phyloP scores from a whole-genome alignment of 176 grass and related monocot genomes.

The Oryza glumipatula region DNA sequence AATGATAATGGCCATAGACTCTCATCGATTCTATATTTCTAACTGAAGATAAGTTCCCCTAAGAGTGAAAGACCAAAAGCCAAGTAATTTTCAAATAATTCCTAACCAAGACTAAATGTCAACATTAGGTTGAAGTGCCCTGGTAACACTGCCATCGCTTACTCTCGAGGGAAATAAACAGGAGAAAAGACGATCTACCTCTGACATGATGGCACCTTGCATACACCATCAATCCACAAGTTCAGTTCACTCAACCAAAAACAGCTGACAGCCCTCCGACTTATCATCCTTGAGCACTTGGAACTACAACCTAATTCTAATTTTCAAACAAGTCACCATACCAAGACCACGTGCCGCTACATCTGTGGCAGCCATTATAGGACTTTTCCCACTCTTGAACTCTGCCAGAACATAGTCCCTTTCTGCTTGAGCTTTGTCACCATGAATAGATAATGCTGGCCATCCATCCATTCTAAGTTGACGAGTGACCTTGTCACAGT shows the following conservation, averaged over 20 bases:
- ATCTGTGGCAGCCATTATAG: conserved; percentile 98
- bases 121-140: conserved; percentile 44
- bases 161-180: conserved; percentile 70
- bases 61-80: neutral
- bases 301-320: conserved; percentile 63
- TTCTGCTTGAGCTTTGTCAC: conserved; percentile 95
- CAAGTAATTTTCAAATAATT: neutral
- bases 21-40: conserved; percentile 8
- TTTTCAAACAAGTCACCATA: conserved; percentile 86
- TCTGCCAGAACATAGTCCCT: conserved; percentile 94
- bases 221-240: conserved; percentile 90
- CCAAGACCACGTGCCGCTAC: conserved; percentile 99
- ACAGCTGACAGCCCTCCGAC: conserved; percentile 87
- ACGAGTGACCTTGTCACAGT: conserved; percentile 86
- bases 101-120: neutral
- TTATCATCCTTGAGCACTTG: conserved; percentile 70
- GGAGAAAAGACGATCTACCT: conserved; percentile 70
- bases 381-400: conserved; percentile 95
- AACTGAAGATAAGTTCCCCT: conserved; percentile 7
- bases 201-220: conserved; percentile 91
- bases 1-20: neutral
- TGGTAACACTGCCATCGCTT: conserved; percentile 76
- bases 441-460: conserved; percentile 97
- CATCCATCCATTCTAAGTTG: conserved; percentile 99
- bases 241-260: conserved; percentile 91